Evolutionary conservation across 2,329 filamentous ascomycete species (phyloP), one percentile per base, ranked within the genome.

Genomic region (Chalara sp.): DNA sequence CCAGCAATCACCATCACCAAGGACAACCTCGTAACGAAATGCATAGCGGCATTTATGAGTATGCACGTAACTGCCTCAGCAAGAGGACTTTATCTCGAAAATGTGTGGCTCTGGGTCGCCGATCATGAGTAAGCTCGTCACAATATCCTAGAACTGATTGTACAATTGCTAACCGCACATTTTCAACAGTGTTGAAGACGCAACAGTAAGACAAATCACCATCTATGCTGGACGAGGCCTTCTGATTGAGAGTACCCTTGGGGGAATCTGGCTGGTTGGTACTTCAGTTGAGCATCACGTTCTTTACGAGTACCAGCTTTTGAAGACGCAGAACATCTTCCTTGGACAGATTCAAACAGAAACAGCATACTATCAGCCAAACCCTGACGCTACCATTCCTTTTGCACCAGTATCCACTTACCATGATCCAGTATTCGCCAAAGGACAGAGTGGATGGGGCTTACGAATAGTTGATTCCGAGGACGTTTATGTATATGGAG

Each of bases 251-350:
- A 72, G 69, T 8, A 64, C 69, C 49, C 8, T 10, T 8, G 69
- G 69, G 5, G 61, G 60, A 1, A 70, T 72, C 31, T 87, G 83
- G 84, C 66, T 87, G 28, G 80, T 78, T 46, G 84, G 81, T 6
- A 83, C 82, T 1, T 74, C 79, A 0, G 78, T 78, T 0, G 85
- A 89, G 68, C 85, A 88, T 62, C 67, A 68, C 46, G 67, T 69
- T 5, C 61, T 80, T 32, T 80, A 80, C 62, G 72, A 79, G 56
- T 76, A 76, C 61, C 72, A 76, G 47, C 65, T 78, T 52, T 63
- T 71, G 53, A 66, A 56, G 41, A 58, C 60, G 1, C 29, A 50
- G 12, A 55, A 61, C 35, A 46, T 60, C 21, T 58, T 55, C 48
- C 40, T 55, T 5, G 58, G 58, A 6, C 52, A 56, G 12, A 49